Evolutionary conservation across 306 rosid genomes (phyloP), one percentile per base, ranked within the genome.

Genomic region (Prunus davidiana): DNA sequence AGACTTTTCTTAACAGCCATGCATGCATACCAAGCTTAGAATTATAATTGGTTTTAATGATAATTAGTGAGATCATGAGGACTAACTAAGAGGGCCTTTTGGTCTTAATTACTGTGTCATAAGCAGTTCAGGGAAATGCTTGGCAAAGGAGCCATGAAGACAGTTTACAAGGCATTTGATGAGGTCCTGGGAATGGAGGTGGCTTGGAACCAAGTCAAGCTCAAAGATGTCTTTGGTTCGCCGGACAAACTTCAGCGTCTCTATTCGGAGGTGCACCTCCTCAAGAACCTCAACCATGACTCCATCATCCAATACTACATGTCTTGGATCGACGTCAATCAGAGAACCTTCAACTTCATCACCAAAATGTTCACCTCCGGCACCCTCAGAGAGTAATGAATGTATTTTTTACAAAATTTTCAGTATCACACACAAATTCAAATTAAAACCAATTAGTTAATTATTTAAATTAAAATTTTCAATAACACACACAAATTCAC

Each of bases 301-400:
- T 91, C 98, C 38, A 85, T 94, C 78, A 91, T 94, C 81, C 83
- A 77, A 71, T 22, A 22, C 22, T 91, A 88, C 87, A 62, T 87
- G 3, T 89, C 93, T 22, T 94, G 98, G 98, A 89, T 91, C 12
- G 97, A 94, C 68, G 34, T 78, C 47, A 64, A 74, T 45, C 69
- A 76, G 20, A 79, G 88, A 80, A 88, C 89, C 74, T 94, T 94
- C 90, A 94, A 94, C 85, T 94, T 94, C 89, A 86, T 91, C 87
- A 94, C 97, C 4, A 96, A 94, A 70, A 81, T 94, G 90, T 91
- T 94, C 88, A 90, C 94, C 72, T 94, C 98, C 5, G 96, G 97
- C 83, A 91, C 89, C 49, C 97, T 94, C 24, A 81, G 98, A 94
- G 93, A 90, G 98, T 93, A 91, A 79, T 43, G 32, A 66, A 46